These are phyloP conservation scores for Pichia membranifaciens DNA, from an alignment of 805 yeast species.

Conservation along the genomic window DNA sequence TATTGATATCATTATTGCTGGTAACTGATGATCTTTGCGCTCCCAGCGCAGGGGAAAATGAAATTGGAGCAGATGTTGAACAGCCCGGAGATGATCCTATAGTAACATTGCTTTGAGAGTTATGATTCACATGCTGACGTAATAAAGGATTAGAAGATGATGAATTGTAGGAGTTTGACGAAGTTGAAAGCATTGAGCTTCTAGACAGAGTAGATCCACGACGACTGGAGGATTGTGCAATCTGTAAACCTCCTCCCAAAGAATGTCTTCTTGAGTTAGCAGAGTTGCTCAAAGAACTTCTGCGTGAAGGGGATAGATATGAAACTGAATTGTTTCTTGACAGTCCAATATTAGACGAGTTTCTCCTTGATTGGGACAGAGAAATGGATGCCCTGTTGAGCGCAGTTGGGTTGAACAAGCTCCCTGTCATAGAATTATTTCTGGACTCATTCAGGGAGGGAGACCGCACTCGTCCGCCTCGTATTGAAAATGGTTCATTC, in stretches of 20 bases:
- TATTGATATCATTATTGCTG: too few relatives aligned
- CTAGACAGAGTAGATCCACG: conserved; percentile 6
- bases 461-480: conserved; percentile 18
- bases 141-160: not conserved
- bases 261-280: not conserved
- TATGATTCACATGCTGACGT: conserved; percentile 1
- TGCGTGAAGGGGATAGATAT: conserved; percentile 8
- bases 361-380: conserved; percentile 19
- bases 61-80: too few relatives aligned
- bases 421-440: conserved; percentile 14
- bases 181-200: conserved; percentile 3
- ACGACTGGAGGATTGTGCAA: conserved; percentile 1
- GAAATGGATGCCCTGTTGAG: conserved; percentile 11
- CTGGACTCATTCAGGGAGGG: conserved; percentile 12
- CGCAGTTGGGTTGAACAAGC: conserved; percentile 1
- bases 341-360: conserved; percentile 11
- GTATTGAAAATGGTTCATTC: conserved; percentile 3
- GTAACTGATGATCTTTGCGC: too few relatives aligned
- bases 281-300: conserved; percentile 17
- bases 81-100: too few relatives aligned
- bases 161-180: conserved; percentile 4
- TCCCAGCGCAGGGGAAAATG: too few relatives aligned
- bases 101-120: not conserved
- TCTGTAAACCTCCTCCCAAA: not conserved
- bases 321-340: not conserved